These are phyloP conservation scores for Geranium incanum DNA, from an alignment of 441 rosid genomes.

Conservation along the genomic window DNA sequence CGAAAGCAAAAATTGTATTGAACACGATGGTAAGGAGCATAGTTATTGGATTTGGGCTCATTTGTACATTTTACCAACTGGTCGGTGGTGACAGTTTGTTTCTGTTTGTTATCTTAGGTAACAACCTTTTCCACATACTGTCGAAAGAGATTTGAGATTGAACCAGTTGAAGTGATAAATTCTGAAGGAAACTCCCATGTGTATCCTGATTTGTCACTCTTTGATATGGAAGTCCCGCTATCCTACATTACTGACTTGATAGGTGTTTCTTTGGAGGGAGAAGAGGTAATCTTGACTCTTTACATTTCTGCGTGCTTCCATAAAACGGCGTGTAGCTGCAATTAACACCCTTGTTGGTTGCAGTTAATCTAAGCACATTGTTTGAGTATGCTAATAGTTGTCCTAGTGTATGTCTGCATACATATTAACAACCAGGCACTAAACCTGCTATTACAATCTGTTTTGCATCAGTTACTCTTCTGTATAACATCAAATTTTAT, in stretches of 20 bases:
- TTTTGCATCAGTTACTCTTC: not conserved
- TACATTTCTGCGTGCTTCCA: not conserved
- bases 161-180: slow-evolving; percentile 80
- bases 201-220: slow-evolving; percentile 67
- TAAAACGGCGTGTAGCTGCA: not conserved
- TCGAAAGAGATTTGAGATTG: slow-evolving; percentile 66
- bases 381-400: not conserved
- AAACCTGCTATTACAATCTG: not conserved
- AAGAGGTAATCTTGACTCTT: slow-evolving; percentile 44
- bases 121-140: slow-evolving; percentile 70
- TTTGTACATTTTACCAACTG: slow-evolving; percentile 14
- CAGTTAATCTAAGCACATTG: not conserved
- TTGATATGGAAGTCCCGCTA: slow-evolving; percentile 67
- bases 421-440: not conserved
- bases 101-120: slow-evolving; percentile 37
- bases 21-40: slow-evolving; percentile 66
- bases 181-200: slow-evolving; percentile 50
- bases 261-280: slow-evolving; percentile 65
- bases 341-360: not conserved
- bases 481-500: not conserved
- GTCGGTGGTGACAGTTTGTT: slow-evolving; percentile 12
- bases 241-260: slow-evolving; percentile 64
- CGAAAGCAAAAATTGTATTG: slow-evolving; percentile 85
- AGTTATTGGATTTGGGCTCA: slow-evolving; percentile 11
- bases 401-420: not conserved